Evolutionary conservation across 1,139 yeast species (phyloP).

Genomic region (Geotrichum australiense): DNA sequence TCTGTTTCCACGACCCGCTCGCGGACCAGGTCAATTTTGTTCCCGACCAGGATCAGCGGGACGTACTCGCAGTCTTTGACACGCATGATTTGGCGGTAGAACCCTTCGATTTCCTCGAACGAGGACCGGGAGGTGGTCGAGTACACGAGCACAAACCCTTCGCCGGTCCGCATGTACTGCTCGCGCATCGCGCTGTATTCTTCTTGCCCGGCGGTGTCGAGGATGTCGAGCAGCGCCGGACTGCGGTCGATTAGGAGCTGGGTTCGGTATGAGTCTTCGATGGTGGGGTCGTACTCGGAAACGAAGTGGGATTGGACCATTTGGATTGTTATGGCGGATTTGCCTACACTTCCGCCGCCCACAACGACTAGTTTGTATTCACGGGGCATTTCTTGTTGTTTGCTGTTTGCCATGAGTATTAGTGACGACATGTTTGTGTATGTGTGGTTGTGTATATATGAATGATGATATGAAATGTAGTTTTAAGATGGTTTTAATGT

Average conservation of each 20-base stretch:
- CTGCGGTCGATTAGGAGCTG: constrained; percentile 64
- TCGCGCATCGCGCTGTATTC: constrained; percentile 90
- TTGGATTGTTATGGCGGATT: constrained; percentile 86
- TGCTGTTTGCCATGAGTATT: too few relatives aligned
- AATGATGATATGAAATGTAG: too few relatives aligned
- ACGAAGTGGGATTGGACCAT: constrained; percentile 39
- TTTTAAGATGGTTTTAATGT: too few relatives aligned
- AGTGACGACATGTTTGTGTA: too few relatives aligned
- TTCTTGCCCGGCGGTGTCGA: constrained; percentile 92
- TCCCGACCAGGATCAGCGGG: constrained; percentile 37
- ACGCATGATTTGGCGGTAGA: constrained; percentile 75
- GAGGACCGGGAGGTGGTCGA: constrained; percentile 76
- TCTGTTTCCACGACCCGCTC: constrained; percentile 59
- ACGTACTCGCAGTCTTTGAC: constrained; percentile 53
- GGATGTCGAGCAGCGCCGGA: constrained; percentile 73
- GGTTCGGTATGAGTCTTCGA: constrained; percentile 73
- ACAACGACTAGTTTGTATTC: constrained; percentile 81
- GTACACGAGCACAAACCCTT: constrained; percentile 44
- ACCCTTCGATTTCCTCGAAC: constrained; percentile 68
- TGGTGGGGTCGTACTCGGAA: constrained; percentile 84
- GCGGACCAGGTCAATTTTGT: constrained; percentile 65
- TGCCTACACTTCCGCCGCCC: constrained; percentile 98
- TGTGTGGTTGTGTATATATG: too few relatives aligned
- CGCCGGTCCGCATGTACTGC: constrained; percentile 69
- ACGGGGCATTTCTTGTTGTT: constrained; percentile 20